These are phyloP conservation scores for Aspergillus transmontanensis DNA, from an alignment of 2,329 filamentous ascomycete genomes.

Conservation along the genomic window DNA sequence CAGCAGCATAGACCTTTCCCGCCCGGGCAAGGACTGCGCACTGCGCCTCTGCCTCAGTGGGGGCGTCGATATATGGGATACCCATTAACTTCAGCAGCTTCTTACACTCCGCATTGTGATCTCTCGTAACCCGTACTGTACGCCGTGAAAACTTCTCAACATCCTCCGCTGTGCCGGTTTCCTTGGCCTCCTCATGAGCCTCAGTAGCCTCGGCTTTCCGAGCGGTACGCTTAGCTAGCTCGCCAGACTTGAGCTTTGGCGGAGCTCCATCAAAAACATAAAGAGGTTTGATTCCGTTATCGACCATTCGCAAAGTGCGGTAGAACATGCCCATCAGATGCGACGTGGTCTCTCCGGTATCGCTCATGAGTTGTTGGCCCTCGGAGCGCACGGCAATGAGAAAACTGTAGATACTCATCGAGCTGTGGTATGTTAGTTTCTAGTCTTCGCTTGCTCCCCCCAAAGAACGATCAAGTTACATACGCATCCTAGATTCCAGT, in stretches of 20 bases:
- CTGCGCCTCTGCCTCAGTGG: slow-evolving; percentile 96
- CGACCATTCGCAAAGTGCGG: slow-evolving; percentile 94
- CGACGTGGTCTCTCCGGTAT: slow-evolving; percentile 93
- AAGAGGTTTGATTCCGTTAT: slow-evolving; percentile 97
- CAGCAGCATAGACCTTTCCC: slow-evolving; percentile 94
- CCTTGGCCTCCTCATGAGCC: slow-evolving; percentile 90
- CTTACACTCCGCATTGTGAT: slow-evolving; percentile 96
- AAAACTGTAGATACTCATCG: slow-evolving; percentile 99
- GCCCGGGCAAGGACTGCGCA: slow-evolving; percentile 86
- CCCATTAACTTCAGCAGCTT: slow-evolving; percentile 91
- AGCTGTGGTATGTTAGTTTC: slow-evolving; percentile 54
- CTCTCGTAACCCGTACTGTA: slow-evolving; percentile 90
- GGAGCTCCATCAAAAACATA: slow-evolving; percentile 98
- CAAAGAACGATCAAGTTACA: slow-evolving; percentile 16
- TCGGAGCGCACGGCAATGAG: slow-evolving; percentile 96
- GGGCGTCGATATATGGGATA: slow-evolving; percentile 90
- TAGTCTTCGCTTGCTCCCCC: neutral
- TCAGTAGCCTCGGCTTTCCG: slow-evolving; percentile 92
- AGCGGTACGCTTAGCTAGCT: slow-evolving; percentile 93
- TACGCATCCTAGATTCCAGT: slow-evolving; percentile 58
- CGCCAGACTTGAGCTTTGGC: slow-evolving; percentile 95
- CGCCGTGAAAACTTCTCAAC: slow-evolving; percentile 95
- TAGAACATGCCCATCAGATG: slow-evolving; percentile 99
- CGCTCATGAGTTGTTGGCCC: slow-evolving; percentile 93
- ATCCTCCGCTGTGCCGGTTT: slow-evolving; percentile 96